Evolutionary conservation across 2,329 filamentous ascomycete genomes (phyloP), one percentile per base, ranked within the genome.

Genomic region (Keithomyces neogunnii): DNA sequence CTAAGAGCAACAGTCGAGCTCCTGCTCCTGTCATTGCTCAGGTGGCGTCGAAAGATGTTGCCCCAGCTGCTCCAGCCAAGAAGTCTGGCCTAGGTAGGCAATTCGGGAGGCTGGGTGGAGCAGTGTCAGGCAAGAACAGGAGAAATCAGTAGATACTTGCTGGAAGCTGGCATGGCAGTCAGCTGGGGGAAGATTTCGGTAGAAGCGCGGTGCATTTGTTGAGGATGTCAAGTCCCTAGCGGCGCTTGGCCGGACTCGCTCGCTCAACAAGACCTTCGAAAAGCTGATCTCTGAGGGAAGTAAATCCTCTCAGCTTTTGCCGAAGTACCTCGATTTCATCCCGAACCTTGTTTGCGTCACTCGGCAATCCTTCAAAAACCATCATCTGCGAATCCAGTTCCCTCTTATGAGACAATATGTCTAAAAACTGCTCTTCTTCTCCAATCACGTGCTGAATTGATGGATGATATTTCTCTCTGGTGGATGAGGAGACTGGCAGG

Each of bases 181-280:
- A 35, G 33, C 33, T 35, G 11, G 33, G 11, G 6, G 6, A 7
- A 35, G 33, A 11, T 7, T 7, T 11, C 6, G 6, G 2, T 30
- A 30, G 26, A 44, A 11, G 9, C 40, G 29, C 40, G 9, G 5
- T 44, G 11, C n/a, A 47, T 39, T 48, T 4, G 47, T 19, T 19
- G 30, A 46, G 40, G 50, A 46, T 61, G 31, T 11, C 45, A 4
- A 13, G 4, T 29, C 35, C 46, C 62, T 60, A 65, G 32, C 60
- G 60, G 49, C 63, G 59, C 55, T 73, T 76, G 51, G 70, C 67
- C 2, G 80, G 80, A 50, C 78, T 82, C 62, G 81, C 78, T 40
- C 75, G 72, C 59, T 83, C 81, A 2, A 89, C 81, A 45, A 93
- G 64, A 2, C 76, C 78, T 63, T 92, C 89, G 63, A 95, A 95